A percentile compares a stretch with the other conserved stretches of the same genome.
phyloP scores from a whole-genome alignment of 1,139 yeast genomes.

The Candida glucosophila region DNA sequence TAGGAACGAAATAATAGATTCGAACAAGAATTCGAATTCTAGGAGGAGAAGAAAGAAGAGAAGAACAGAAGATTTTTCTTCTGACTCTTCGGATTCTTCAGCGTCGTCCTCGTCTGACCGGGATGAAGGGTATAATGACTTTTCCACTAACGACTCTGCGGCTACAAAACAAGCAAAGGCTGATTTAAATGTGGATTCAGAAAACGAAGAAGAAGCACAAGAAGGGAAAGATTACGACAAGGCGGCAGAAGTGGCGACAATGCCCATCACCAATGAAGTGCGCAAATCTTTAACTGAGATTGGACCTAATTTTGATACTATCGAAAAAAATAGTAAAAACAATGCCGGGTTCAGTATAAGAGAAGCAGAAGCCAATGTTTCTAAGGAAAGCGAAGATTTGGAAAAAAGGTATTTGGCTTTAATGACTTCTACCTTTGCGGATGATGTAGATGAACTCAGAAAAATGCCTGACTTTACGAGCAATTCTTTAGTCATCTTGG shows the following conservation, averaged over 20 bases:
- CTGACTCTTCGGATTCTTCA: slow-evolving; percentile 37
- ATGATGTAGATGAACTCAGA: slow-evolving; percentile 57
- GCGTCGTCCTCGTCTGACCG: slow-evolving; percentile 10
- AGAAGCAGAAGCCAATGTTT: no score
- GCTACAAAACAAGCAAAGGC: slow-evolving; percentile 5
- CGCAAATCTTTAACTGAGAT: background rate
- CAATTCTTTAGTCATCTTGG: slow-evolving; percentile 52
- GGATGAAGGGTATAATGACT: slow-evolving; percentile 14
- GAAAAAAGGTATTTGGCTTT: slow-evolving; percentile 46
- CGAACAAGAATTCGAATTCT: no score
- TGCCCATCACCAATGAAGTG: no score
- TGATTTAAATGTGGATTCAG: no score
- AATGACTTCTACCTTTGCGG: slow-evolving; percentile 52
- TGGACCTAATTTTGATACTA: no score
- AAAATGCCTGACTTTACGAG: slow-evolving; percentile 55
- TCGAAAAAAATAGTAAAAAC: slow-evolving; percentile 1
- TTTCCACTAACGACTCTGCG: slow-evolving; percentile 20
- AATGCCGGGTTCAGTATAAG: no score
- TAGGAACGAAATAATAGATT: slow-evolving; percentile 4
- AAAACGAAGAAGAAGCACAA: no score
- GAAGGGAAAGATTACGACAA: no score
- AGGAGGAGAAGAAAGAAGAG: slow-evolving; percentile 62
- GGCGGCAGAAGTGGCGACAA: no score
- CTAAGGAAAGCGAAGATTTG: slow-evolving; percentile 31
- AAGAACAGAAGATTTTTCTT: slow-evolving; percentile 59